A percentile compares a stretch with the other conserved stretches of the same genome.
These are phyloP conservation scores for Linderina pennispora DNA, from an alignment of 192 early-diverging fungal species.

Conservation along the genomic window DNA sequence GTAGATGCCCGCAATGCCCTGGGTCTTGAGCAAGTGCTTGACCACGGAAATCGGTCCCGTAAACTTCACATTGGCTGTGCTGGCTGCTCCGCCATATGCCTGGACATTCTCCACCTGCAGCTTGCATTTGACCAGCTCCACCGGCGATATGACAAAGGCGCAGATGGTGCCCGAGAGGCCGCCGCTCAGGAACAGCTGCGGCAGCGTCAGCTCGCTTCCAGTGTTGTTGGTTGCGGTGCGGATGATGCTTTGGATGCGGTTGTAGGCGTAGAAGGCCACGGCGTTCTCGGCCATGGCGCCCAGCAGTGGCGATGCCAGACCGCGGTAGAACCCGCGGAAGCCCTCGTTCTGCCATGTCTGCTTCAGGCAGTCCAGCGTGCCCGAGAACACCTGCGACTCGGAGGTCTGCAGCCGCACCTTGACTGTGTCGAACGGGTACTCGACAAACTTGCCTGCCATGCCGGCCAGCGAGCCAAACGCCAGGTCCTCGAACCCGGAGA, in stretches of 20 bases:
- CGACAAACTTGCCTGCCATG: conserved; percentile 87
- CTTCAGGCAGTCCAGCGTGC: conserved; percentile 74
- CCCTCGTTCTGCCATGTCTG: conserved; percentile 76
- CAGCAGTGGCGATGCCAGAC: conserved; percentile 82
- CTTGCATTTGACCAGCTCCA: conserved; percentile 95
- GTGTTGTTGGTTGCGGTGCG: conserved; percentile 13
- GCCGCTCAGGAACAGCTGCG: conserved; percentile 74
- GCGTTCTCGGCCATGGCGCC: conserved; percentile 96
- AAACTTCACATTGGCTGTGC: conserved; percentile 15
- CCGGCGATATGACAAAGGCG: conserved; percentile 85
- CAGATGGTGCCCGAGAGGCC: conserved; percentile 79
- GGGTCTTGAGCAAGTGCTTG: conserved; percentile 39
- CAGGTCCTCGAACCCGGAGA: conserved; percentile 30
- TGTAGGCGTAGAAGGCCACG: conserved; percentile 82
- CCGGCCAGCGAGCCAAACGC: conserved; percentile 62
- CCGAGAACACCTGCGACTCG: conserved; percentile 57
- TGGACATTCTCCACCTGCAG: conserved; percentile 80
- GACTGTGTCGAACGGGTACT: conserved; percentile 95
- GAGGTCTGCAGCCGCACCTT: conserved; percentile 88
- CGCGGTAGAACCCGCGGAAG: conserved; percentile 81
- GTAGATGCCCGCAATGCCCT: conserved; percentile 50
- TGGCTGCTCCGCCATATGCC: conserved; percentile 7
- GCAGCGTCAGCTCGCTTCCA: conserved; percentile 48
- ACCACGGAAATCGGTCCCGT: conserved; percentile 56
- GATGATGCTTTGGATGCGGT: conserved; percentile 71